phyloP scores from a whole-genome alignment of 164 flowering plant species.

The Nymphaea colorata region DNA sequence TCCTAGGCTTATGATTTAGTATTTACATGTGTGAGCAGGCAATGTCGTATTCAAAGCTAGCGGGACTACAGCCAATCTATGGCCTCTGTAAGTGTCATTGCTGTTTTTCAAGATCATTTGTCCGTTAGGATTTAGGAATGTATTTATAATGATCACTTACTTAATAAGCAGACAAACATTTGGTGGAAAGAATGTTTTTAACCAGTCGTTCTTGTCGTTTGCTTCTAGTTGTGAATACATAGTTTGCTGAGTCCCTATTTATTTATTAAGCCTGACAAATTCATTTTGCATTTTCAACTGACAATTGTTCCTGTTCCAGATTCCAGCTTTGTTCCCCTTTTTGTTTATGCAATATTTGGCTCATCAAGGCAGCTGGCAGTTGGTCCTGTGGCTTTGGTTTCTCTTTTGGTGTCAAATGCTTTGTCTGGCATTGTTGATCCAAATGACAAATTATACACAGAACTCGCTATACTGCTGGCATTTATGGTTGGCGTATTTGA shows the following conservation, averaged over 20 bases:
- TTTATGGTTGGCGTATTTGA: slow-evolving; percentile 94
- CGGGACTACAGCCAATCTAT: slow-evolving; percentile 88
- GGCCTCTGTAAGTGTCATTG: slow-evolving; percentile 79
- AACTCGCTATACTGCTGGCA: slow-evolving; percentile 83
- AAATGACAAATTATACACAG: slow-evolving; percentile 66
- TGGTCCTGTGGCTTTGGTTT: slow-evolving; percentile 97
- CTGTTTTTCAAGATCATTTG: not conserved
- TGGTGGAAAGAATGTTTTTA: no score
- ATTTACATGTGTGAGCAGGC: slow-evolving; percentile 32
- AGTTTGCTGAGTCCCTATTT: not conserved
- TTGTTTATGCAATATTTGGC: slow-evolving; percentile 88
- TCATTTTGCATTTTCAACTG: not conserved
- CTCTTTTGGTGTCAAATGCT: slow-evolving; percentile 89
- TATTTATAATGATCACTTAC: no score
- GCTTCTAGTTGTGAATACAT: no score
- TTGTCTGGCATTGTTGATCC: slow-evolving; percentile 59
- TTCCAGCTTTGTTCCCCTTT: slow-evolving; percentile 82
- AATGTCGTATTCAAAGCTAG: slow-evolving; percentile 96
- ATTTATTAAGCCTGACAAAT: no score
- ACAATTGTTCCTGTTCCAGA: slow-evolving; percentile 32
- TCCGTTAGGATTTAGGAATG: no score
- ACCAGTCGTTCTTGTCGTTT: no score
- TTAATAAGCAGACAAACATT: no score
- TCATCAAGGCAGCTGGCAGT: slow-evolving; percentile 98
- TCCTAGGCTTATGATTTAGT: not conserved